A percentile compares a stretch with the other conserved stretches of the same genome.
Evolutionary conservation across 1,139 yeast genomes (phyloP).

Genomic region (Candida neerlandica): DNA sequence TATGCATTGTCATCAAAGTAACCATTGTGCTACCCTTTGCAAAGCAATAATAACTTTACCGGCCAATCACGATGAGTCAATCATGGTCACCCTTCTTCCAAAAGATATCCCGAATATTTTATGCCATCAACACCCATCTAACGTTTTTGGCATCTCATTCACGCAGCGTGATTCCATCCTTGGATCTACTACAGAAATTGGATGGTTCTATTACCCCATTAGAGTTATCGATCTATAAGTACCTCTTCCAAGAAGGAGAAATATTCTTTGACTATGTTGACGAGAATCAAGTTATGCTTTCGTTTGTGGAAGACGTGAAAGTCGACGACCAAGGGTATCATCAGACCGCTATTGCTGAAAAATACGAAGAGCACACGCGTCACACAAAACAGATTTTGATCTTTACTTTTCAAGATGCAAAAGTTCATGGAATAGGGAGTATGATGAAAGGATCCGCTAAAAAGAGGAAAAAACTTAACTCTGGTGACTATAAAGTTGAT

Average conservation of each 20-base stretch:
- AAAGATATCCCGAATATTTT: conserved; percentile 26
- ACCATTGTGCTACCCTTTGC: neutral
- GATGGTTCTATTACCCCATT: conserved; percentile 29
- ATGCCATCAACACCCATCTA: conserved; percentile 43
- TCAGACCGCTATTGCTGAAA: conserved; percentile 36
- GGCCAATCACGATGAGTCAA: neutral
- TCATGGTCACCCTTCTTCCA: conserved; percentile 18
- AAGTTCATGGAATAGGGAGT: conserved; percentile 42
- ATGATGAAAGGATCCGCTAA: conserved; percentile 25
- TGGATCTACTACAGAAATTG: conserved; percentile 35
- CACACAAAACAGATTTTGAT: conserved; percentile 54
- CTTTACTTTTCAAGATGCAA: conserved; percentile 79
- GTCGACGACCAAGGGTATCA: conserved; percentile 47
- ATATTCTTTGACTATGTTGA: conserved; percentile 70
- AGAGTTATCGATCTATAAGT: conserved; percentile 67
- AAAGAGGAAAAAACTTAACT: conserved; percentile 13
- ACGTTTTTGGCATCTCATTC: conserved; percentile 48
- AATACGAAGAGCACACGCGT: conserved; percentile 30
- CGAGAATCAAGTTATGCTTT: conserved; percentile 53
- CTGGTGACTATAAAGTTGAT: conserved; percentile 12
- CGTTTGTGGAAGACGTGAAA: conserved; percentile 34
- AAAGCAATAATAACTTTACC: neutral
- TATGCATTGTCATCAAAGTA: too few relatives aligned
- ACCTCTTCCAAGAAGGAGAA: conserved; percentile 69
- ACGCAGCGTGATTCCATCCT: conserved; percentile 43